Evolutionary conservation across 2,329 filamentous ascomycete species (phyloP), one percentile per base, ranked within the genome.

Genomic region (Grosmannia clavigera): DNA sequence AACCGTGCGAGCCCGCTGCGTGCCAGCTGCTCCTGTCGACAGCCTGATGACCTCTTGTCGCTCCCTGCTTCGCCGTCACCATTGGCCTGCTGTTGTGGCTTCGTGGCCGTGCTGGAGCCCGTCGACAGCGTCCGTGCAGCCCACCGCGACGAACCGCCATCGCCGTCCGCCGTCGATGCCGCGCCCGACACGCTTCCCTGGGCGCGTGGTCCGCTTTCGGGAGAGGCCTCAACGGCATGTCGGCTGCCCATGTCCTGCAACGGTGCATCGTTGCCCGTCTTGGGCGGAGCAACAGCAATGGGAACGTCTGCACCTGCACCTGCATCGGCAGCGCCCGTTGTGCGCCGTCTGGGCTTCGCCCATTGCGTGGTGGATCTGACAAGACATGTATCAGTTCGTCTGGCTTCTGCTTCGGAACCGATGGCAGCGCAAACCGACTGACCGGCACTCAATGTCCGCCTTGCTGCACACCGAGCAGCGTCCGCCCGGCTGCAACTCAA

Each of bases 1-100:
- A 65, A 65, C 12, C 61, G 56, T 1, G 63, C 53, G 16, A 65
- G 59, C 9, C 59, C 63, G 31, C 54, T 64, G 27, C 64, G 61
- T 7, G 50, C 57, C 14, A 58, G 48, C 22, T 58, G 46, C 46
- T 58, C 55, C 55, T 56, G 55, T 25, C 54, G 22, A 1, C 35
- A 6, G 11, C 38, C 38, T 14, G 38, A 40, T 3, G 38, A 40
- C 12, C 29, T 29, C 55, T 46, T 57, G 43, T 31, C 19, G 16
- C 16, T 9, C 16, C 11, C n/a, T 11, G 29, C 12, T 3, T 29
- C 10, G 4, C 29, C 12, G 33, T n/a, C 16, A 14, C 11, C 9
- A 12, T 31, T 40, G n/a, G 54, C 5, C 16, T 2, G n/a, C 22
- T 35, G 51, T 29, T 31, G 51, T 25, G 10, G 35, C 16, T 46